Evolutionary conservation across 176 grass and related monocot species (phyloP), one percentile per base, ranked within the genome.

Genomic region (Aegilops speltoides): DNA sequence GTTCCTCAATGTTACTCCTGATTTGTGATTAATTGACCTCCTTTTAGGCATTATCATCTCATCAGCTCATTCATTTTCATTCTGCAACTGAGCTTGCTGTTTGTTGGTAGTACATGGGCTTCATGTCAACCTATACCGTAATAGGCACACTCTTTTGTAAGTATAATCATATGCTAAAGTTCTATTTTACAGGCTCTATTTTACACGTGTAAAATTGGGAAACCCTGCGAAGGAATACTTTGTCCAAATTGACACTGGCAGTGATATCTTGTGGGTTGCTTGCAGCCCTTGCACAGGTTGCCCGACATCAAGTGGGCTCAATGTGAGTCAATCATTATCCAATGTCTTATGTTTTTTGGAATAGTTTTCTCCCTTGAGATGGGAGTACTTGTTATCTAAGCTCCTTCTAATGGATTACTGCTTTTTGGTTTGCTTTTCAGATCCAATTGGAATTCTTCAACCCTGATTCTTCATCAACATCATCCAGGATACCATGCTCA

Each of bases 241-340:
- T 66, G 96, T 98, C 73, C 96, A 98, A 80, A 98, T 98, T 84
- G 96, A 98, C 78, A 98, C 96, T 14, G 96, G 96, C 41, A 98
- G 96, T 77, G 96, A 98, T 68, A 91, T 98, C 64, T 89, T 98
- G 68, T 98, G 96, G 96, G 96, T 98, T 34, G 82, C 96, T 81
- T 98, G 96, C 90, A 98, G 33, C 79, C 43, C 88, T 41, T 98
- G 96, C 62, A 34, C 0, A 69, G 96, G 96, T n/a, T 98, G 96
- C 75, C 96, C 96, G 2, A 82, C 88, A 62, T 98, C 93, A 68
- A 99, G 97, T 65, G 97, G 94, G 73, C 90, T 99, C 28, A 96
- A 99, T 81, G 97, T 99, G 86, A 93, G 92, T 5, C 25, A 84
- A 32, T 78, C 22, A 50, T 69, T 41, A 50, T 43, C 64, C 20